Conservation (phyloP, 192 early-diverging fungal genomes). For the Backusella australiensis region DNA sequence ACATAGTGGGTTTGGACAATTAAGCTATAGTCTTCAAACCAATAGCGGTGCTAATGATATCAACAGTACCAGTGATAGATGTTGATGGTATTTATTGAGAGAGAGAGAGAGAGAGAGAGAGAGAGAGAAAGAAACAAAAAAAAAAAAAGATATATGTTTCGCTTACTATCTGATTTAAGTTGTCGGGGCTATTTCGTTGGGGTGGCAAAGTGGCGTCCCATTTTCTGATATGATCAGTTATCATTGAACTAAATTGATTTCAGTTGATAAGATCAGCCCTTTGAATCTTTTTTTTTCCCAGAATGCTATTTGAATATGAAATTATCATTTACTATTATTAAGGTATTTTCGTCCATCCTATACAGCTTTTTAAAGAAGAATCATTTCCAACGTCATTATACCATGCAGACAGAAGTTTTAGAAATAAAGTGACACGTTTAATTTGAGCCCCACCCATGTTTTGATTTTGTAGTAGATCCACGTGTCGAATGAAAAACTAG, state of each 20-base stretch:
- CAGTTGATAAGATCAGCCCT: neutral
- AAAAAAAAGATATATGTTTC: neutral
- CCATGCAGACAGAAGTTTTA: too few species aligned
- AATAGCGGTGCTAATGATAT: neutral
- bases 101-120: neutral
- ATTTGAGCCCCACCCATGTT: neutral
- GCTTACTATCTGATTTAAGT: neutral
- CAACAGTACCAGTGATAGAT: neutral
- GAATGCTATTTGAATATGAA: neutral
- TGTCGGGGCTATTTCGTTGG: neutral
- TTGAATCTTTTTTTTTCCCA: neutral
- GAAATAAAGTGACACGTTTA: neutral
- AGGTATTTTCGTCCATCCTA: neutral
- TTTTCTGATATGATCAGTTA: neutral
- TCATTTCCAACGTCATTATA: neutral
- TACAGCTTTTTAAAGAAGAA: neutral
- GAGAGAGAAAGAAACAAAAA: neutral
- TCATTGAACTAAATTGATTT: neutral
- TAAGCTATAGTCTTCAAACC: neutral
- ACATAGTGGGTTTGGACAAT: neutral
- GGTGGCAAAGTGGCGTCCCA: neutral
- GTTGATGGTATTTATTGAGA: neutral
- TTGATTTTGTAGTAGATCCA: neutral
- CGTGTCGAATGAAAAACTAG: neutral
- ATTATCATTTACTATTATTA: neutral